These are phyloP conservation scores for Exophiala aquamarina DNA, from an alignment of 2,329 filamentous ascomycete genomes.

Conservation along the genomic window DNA sequence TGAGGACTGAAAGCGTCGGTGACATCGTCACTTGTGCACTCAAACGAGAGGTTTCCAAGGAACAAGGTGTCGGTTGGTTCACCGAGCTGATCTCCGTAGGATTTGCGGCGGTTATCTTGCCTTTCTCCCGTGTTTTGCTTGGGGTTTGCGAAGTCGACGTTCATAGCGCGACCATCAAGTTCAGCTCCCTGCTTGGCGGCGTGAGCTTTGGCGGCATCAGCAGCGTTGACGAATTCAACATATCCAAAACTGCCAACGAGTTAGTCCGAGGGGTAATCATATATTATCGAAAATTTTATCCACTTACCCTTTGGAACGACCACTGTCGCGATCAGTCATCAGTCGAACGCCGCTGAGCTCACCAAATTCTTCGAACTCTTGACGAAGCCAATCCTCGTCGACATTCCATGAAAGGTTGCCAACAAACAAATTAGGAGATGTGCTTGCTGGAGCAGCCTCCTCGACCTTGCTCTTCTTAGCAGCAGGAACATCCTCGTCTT, in stretches of 20 bases:
- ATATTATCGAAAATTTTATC: no score
- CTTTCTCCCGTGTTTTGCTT: conserved; percentile 63
- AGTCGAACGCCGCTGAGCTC: conserved; percentile 73
- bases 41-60: conserved; percentile 87
- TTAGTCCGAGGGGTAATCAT: conserved; percentile 31
- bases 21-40: conserved; percentile 74
- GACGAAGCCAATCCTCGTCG: conserved; percentile 76
- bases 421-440: conserved; percentile 74
- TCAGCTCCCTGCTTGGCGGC: conserved; percentile 73
- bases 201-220: conserved; percentile 69
- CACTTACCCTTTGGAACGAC: conserved; percentile 75
- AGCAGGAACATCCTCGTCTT: conserved; percentile 41
- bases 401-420: conserved; percentile 90
- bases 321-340: conserved; percentile 77
- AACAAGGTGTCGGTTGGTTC: conserved; percentile 84
- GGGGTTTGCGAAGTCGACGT: conserved; percentile 75
- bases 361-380: conserved; percentile 78
- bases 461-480: conserved; percentile 58
- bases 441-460: conserved; percentile 15
- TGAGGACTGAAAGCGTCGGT: conserved; percentile 71
- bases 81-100: conserved; percentile 76
- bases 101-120: conserved; percentile 51
- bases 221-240: conserved; percentile 74
- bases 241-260: conserved; percentile 69
- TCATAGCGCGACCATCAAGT: conserved; percentile 72